Base-by-base conservation (phyloP, 495 filamentous ascomycete genomes). In the Aspergillus campestris region DNA sequence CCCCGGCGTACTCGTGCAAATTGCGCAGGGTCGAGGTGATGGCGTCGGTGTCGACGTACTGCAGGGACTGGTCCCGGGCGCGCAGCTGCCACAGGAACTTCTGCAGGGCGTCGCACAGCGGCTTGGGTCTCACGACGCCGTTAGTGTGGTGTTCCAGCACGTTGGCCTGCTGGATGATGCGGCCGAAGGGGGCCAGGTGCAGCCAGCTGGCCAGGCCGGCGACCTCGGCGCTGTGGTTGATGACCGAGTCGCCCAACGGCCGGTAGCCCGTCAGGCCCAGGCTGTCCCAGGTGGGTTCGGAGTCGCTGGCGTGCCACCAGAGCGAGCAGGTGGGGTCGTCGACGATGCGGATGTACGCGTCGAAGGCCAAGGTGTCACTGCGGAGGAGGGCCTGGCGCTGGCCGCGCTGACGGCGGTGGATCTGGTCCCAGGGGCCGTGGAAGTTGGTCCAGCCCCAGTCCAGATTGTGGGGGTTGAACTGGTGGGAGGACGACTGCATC, bases 211-310 rank as follows among this genome's bases (percentile, higher is more conserved):
- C 69, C 9, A 83, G 52, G 0, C 75, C 74, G 9, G 75, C 71
- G 8, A 76, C 67, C 50, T 73, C 68, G 14, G 68, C 66, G 41
- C 71, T 74, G 45, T 77, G 70, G 36, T 73, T 67, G 43, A 73
- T 61, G 33, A 66, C 60, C 3, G 67, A 67, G 40, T 69, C 65
- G 11, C 67, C 66, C 31, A 83, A 51, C 5, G 74, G 69, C 42
- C 73, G 74, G 31, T 82, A 72, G 14, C 81, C 80, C 24, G 80
- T 82, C 61, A 78, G 69, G 7, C 69, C 65, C 75, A 75, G 70
- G 51, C 87, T 61, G 77, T 98, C 54, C 87, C 91, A 52, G 81
- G 89, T 69, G 71, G 81, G 50, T 62, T 80, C 59, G 62, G 83
- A 59, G 72, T 90, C 55, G 44, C 74, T 64, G 55, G 65, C 58